Evolutionary conservation across 106 monocot species (phyloP).

Genomic region (Agapanthus africanus): DNA sequence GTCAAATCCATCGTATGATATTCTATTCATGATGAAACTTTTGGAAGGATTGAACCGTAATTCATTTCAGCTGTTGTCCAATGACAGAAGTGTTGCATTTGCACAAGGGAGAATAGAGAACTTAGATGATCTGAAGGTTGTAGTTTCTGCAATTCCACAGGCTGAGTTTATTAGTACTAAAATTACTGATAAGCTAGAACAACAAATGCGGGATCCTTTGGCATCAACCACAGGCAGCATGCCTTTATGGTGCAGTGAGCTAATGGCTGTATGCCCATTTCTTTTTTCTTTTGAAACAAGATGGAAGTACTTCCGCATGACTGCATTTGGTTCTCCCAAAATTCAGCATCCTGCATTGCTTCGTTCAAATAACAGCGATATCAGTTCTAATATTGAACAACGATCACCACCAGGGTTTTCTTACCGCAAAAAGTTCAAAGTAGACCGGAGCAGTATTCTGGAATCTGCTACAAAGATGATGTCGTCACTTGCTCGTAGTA

Average conservation of each 20-base stretch:
- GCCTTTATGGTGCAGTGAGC: conserved; percentile 63
- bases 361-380: not conserved
- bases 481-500: conserved; percentile 37
- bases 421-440: conserved; percentile 49
- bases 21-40: conserved; percentile 64
- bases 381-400: conserved; percentile 6
- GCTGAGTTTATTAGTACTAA: conserved; percentile 59
- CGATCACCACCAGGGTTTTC: conserved; percentile 4
- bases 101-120: conserved; percentile 39
- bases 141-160: conserved; percentile 37
- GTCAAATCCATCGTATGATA: conserved; percentile 55
- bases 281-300: conserved; percentile 78
- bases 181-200: conserved; percentile 70
- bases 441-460: conserved; percentile 52
- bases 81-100: conserved; percentile 43
- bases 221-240: conserved; percentile 35
- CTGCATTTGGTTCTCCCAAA: conserved; percentile 31
- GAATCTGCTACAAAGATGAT: conserved; percentile 77
- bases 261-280: conserved; percentile 65
- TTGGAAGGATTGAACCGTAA: conserved; percentile 62
- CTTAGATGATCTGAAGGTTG: conserved; percentile 31
- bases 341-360: conserved; percentile 12
- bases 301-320: conserved; percentile 55
- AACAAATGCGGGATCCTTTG: conserved; percentile 76
- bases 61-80: conserved; percentile 30